Conservation (phyloP, 108 stramenopile genomes). For the Discostella pseudostelligera region DNA sequence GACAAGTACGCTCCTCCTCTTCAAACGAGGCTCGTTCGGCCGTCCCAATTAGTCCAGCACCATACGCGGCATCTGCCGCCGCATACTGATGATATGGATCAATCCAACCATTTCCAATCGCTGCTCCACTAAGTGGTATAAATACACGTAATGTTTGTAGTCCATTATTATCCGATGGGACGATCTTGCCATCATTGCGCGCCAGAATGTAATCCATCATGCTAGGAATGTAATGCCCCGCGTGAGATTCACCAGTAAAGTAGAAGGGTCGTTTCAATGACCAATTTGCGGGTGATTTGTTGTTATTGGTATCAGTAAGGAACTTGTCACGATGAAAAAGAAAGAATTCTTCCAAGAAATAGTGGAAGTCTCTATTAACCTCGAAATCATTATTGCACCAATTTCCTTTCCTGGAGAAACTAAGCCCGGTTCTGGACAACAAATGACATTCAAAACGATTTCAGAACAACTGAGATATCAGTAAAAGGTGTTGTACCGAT, state of each 20-base stretch:
- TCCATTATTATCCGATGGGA: slow-evolving; percentile 20
- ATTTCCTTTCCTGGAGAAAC: slow-evolving; percentile 67
- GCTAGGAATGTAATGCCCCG: slow-evolving; percentile 94
- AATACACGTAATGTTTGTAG: slow-evolving; percentile 36
- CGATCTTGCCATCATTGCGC: slow-evolving; percentile 53
- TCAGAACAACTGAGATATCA: slow-evolving; percentile 33
- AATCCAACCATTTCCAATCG: slow-evolving; percentile 89
- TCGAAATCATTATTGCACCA: slow-evolving; percentile 83
- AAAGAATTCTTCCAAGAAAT: slow-evolving; percentile 83
- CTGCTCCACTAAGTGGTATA: slow-evolving; percentile 58
- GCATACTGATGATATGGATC: slow-evolving; percentile 92
- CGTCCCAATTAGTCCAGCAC: slow-evolving; percentile 74
- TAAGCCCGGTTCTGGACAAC: slow-evolving; percentile 65
- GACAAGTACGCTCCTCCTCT: slow-evolving; percentile 68
- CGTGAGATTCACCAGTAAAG: slow-evolving; percentile 95
- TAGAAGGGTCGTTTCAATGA: slow-evolving; percentile 64
- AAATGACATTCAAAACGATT: no score
- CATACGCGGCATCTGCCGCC: slow-evolving; percentile 85
- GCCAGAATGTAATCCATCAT: slow-evolving; percentile 89
- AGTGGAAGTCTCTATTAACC: slow-evolving; percentile 88
- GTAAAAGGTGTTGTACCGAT: not conserved
- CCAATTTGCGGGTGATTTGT: slow-evolving; percentile 10
- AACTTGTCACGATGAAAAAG: slow-evolving; percentile 75
- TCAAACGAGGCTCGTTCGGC: slow-evolving; percentile 72
- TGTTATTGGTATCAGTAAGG: slow-evolving; percentile 19